Base-by-base conservation (phyloP, 129 eudicot genomes). In the Lonicera japonica region DNA sequence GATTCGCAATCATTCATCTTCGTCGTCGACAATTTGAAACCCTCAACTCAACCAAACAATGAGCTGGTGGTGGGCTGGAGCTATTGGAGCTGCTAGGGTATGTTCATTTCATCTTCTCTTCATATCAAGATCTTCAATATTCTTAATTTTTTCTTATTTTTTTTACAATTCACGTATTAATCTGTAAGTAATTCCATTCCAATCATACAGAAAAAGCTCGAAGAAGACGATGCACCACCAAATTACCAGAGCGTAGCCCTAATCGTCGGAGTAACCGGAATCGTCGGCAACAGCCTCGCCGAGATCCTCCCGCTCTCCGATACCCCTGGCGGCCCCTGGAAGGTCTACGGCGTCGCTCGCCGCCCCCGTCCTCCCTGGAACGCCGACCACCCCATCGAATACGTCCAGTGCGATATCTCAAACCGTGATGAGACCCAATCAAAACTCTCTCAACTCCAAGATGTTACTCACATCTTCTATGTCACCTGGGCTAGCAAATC, bases 321-420 rank as follows among this genome's bases (percentile, higher is more conserved):
- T 76, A 86, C 97, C 7, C 97, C 97, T 11, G 95, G 97, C 19
- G 90, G 97, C 21, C 97, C 89, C 1, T 89, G 97, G 97, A 89
- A 89, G 80, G 90, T 86, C 21, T 89, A 89, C 54, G 97, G 97
- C 11, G 82, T 85, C 58, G 97, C 88, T 4, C 83, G 97, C 58
- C 85, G 97, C 36, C 82, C 95, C 9, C 79, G 85, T 0, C 88
- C 97, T 1, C 41, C 75, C 18, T 82, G 87, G 87, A 78, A 80
- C 68, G 86, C 79, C 41, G 88, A 90, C 41, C 81, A 86, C 47
- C 92, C 88, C 5, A 67, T 82, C 61, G 78, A 85, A 1, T 85
- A 85, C 79, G 71, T 89, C 80, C 90, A 72, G 62, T 89, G 95
- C 61, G 95, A 85, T 55, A 64, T 86, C 66, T 69, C 83, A 5